These are phyloP conservation scores for Brassica nigra DNA, from an alignment of 345 rosid species.

Conservation along the genomic window DNA sequence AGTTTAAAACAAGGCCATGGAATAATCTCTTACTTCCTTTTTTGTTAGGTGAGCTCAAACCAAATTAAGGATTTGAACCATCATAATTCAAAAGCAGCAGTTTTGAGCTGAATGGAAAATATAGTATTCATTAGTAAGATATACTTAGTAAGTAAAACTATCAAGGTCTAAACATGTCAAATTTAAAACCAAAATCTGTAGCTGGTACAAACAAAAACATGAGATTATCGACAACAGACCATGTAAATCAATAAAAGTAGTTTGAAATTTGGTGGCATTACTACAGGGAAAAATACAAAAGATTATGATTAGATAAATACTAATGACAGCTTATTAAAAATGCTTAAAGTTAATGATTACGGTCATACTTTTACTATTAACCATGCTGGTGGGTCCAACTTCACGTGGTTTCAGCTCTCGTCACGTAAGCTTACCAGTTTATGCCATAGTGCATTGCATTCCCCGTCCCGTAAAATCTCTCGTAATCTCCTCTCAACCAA, in stretches of 20 bases:
- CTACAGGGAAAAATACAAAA: not conserved
- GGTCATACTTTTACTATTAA: not conserved
- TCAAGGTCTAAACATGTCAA: not conserved
- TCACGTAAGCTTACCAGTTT: slow-evolving; percentile 50
- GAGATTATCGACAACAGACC: not conserved
- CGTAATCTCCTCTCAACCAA: slow-evolving; percentile 76
- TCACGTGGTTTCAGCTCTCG: slow-evolving; percentile 48
- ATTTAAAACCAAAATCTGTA: not conserved
- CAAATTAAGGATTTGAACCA: not conserved
- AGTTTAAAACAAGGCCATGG: not conserved
- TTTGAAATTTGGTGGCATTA: slow-evolving; percentile 12
- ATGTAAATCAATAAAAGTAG: not conserved
- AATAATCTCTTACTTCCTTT: not conserved
- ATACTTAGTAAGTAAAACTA: not conserved
- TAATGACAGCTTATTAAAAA: not conserved
- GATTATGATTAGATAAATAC: not conserved
- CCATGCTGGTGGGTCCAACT: slow-evolving; percentile 30
- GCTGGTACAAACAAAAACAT: slow-evolving; percentile 2
- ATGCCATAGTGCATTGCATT: not conserved
- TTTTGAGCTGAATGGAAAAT: not conserved
- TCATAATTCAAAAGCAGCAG: not conserved
- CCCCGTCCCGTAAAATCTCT: slow-evolving; percentile 45
- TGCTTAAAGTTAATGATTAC: slow-evolving; percentile 1
- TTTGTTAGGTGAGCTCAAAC: not conserved
- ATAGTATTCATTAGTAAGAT: not conserved